These are phyloP conservation scores for Trichomonascaceae sp. DNA, from an alignment of 1,139 yeast species.

Conservation along the genomic window DNA sequence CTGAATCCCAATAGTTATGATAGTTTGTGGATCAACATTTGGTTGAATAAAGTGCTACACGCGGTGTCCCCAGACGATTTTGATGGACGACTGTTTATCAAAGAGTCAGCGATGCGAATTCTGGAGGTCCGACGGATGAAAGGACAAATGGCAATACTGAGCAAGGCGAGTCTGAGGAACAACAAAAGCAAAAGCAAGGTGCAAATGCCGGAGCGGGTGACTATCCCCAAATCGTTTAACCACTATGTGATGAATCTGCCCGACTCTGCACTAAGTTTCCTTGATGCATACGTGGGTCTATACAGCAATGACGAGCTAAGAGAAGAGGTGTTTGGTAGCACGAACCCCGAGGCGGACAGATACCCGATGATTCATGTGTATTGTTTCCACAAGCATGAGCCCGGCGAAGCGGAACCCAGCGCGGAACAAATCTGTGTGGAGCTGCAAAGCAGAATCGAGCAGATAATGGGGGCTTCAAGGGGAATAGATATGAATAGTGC, in stretches of 20 bases:
- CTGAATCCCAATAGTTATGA: constrained; percentile 77
- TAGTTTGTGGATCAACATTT: constrained; percentile 53
- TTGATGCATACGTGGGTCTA: constrained; percentile 63
- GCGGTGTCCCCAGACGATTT: constrained; percentile 54
- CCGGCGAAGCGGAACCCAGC: constrained; percentile 57
- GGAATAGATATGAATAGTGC: too few species aligned
- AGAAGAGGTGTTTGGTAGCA: constrained; percentile 20
- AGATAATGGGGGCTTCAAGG: neutral
- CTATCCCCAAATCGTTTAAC: constrained; percentile 45
- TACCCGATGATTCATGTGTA: constrained; percentile 78
- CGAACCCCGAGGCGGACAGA: constrained; percentile 5
- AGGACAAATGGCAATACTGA: too few species aligned
- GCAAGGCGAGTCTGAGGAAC: too few species aligned
- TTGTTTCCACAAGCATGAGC: constrained; percentile 79
- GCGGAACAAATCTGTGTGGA: constrained; percentile 50
- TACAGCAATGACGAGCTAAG: constrained; percentile 33
- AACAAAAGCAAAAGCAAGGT: constrained; percentile 18
- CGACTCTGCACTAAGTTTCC: constrained; percentile 78
- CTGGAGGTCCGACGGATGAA: constrained; percentile 8
- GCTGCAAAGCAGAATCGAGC: constrained; percentile 41
- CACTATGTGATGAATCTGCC: constrained; percentile 96
- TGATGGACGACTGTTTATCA: constrained; percentile 77
- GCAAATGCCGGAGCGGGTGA: constrained; percentile 8
- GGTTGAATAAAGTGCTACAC: constrained; percentile 44
- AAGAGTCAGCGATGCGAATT: constrained; percentile 12